These are phyloP conservation scores for Rhododendron griersonianum DNA, from an alignment of 148 eudicot genomes.

Conservation along the genomic window DNA sequence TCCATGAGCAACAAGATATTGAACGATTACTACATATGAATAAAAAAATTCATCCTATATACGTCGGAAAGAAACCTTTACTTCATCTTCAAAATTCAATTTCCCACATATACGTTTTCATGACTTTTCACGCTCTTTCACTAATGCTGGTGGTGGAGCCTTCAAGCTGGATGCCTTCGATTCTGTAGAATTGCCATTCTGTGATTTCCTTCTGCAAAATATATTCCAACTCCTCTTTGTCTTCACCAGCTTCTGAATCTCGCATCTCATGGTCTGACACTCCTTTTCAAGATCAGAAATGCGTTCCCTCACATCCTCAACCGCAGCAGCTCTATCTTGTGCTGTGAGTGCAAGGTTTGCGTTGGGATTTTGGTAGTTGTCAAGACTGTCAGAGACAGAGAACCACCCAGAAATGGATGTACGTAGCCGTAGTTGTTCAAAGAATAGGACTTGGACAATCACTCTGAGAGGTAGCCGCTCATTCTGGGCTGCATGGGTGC, in stretches of 20 bases:
- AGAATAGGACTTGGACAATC: slow-evolving; percentile 70
- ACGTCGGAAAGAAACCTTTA: no score
- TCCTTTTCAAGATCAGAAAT: slow-evolving; percentile 63
- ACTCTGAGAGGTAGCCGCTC: slow-evolving; percentile 75
- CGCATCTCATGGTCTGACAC: slow-evolving; percentile 49
- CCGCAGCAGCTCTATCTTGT: slow-evolving; percentile 25
- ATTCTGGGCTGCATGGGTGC: slow-evolving; percentile 76
- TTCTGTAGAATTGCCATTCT: slow-evolving; percentile 11
- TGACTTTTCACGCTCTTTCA: not conserved
- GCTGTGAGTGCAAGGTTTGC: slow-evolving; percentile 12
- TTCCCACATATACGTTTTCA: not conserved
- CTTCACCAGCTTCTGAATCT: slow-evolving; percentile 47
- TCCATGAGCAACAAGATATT: not conserved
- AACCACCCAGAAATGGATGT: slow-evolving; percentile 73
- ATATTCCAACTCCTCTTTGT: slow-evolving; percentile 54
- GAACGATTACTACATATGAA: not conserved
- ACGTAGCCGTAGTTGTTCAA: slow-evolving; percentile 62
- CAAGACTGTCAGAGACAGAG: slow-evolving; percentile 52
- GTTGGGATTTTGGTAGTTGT: slow-evolving; percentile 36
- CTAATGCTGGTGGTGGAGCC: not conserved
- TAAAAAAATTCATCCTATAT: no score
- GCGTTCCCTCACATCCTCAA: slow-evolving; percentile 49
- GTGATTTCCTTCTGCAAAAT: slow-evolving; percentile 42
- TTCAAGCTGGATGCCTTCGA: slow-evolving; percentile 15
- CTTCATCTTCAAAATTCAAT: not conserved